A percentile compares a stretch with the other conserved stretches of the same genome.
phyloP scores from a whole-genome alignment of 345 rosid genomes.

The Populus simonii region DNA sequence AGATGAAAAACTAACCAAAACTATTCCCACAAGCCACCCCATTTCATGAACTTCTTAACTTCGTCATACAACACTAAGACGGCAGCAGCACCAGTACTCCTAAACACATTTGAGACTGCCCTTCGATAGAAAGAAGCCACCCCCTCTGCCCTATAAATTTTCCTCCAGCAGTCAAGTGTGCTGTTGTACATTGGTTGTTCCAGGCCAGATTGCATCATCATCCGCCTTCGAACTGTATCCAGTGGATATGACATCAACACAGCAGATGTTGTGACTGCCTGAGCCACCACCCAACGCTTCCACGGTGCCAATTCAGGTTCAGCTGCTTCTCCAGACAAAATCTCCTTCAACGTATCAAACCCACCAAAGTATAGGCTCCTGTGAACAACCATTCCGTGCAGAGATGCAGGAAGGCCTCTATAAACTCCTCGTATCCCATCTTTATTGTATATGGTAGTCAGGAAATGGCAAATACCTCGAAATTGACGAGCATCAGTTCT shows the following conservation, averaged over 20 bases:
- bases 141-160: slow-evolving; percentile 68
- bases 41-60: slow-evolving; percentile 76
- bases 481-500: slow-evolving; percentile 78
- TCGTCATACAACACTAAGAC: slow-evolving; percentile 86
- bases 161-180: slow-evolving; percentile 85
- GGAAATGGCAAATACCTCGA: slow-evolving; percentile 76
- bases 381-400: slow-evolving; percentile 84
- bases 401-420: slow-evolving; percentile 86
- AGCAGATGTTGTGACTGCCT: slow-evolving; percentile 81
- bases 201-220: slow-evolving; percentile 97
- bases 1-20: slow-evolving; percentile 8
- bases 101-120: slow-evolving; percentile 76
- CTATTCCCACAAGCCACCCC: slow-evolving; percentile 52
- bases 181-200: slow-evolving; percentile 62
- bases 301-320: slow-evolving; percentile 60
- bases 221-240: slow-evolving; percentile 85
- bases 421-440: slow-evolving; percentile 84
- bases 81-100: slow-evolving; percentile 91
- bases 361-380: slow-evolving; percentile 91
- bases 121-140: slow-evolving; percentile 80
- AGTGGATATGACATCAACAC: slow-evolving; percentile 84
- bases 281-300: slow-evolving; percentile 89
- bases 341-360: slow-evolving; percentile 83
- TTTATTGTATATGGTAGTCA: slow-evolving; percentile 59
- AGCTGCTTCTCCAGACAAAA: slow-evolving; percentile 51